Percentiles rank a stretch among this genome's conserved stretches.
phyloP scores from a whole-genome alignment of 805 yeast species.

The Priceomyces carsonii region DNA sequence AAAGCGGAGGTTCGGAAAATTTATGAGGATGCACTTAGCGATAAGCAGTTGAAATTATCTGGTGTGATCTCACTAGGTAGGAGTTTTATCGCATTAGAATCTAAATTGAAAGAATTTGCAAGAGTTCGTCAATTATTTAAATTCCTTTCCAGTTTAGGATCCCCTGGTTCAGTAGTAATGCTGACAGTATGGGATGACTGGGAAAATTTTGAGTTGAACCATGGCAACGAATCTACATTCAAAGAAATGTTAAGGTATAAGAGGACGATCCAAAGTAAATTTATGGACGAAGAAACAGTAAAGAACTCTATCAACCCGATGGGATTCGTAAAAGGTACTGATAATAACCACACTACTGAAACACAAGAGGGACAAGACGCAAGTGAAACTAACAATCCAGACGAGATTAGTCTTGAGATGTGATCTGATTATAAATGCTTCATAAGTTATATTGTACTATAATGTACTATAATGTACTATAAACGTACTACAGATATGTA shows the following conservation, averaged over 20 bases:
- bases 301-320: slow-evolving; percentile 31
- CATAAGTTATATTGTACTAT: background rate
- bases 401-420: slow-evolving; percentile 62
- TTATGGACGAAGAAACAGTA: slow-evolving; percentile 13
- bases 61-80: slow-evolving; percentile 44
- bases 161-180: slow-evolving; percentile 18
- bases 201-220: slow-evolving; percentile 70
- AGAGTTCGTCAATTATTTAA: slow-evolving; percentile 66
- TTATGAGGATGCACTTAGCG: slow-evolving; percentile 43
- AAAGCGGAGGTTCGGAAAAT: slow-evolving; percentile 29
- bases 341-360: slow-evolving; percentile 27
- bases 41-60: slow-evolving; percentile 43
- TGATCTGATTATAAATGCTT: background rate
- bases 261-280: slow-evolving; percentile 36
- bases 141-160: slow-evolving; percentile 28
- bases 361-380: too few species aligned
- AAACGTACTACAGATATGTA: slow-evolving; percentile 17
- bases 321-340: slow-evolving; percentile 46
- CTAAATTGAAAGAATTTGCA: slow-evolving; percentile 46
- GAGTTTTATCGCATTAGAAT: slow-evolving; percentile 62
- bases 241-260: slow-evolving; percentile 71
- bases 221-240: slow-evolving; percentile 71
- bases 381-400: slow-evolving; percentile 45
- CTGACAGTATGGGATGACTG: slow-evolving; percentile 58
- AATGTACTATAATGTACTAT: slow-evolving; percentile 1